Conservation (phyloP, 1,284 basidiomycete species). For the Phellopilus nigrolimitatus region DNA sequence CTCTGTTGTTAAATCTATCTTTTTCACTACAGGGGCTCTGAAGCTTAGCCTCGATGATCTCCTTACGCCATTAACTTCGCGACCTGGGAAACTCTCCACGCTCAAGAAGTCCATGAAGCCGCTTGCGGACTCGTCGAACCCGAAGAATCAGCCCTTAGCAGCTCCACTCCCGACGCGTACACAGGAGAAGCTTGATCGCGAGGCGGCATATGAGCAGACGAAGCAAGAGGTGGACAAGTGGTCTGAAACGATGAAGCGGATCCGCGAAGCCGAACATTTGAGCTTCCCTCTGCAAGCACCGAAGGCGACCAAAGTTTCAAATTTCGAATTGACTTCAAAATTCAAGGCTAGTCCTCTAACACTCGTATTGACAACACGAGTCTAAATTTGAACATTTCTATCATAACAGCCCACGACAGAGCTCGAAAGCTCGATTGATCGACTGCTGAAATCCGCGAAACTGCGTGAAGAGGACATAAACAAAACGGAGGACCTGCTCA, state of each 20-base stretch:
- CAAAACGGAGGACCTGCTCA: constrained; percentile 75
- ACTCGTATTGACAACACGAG: neutral
- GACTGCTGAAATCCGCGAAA: constrained; percentile 72
- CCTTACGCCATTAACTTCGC: constrained; percentile 57
- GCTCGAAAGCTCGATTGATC: constrained; percentile 75
- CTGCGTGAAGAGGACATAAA: constrained; percentile 76
- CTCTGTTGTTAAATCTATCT: constrained; percentile 3
- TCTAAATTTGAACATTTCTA: neutral
- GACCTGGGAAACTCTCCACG: constrained; percentile 54
- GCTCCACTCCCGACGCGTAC: constrained; percentile 85
- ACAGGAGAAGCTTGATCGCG: constrained; percentile 87
- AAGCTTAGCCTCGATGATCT: constrained; percentile 73
- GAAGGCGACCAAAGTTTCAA: constrained; percentile 56
- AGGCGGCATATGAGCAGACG: constrained; percentile 92
- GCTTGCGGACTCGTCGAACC: constrained; percentile 45
- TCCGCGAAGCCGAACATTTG: constrained; percentile 87
- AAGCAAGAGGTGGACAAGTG: constrained; percentile 93
- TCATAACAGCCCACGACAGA: constrained; percentile 61
- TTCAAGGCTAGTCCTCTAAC: constrained; percentile 56
- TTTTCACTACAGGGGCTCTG: constrained; percentile 35
- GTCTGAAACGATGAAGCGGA: constrained; percentile 85
- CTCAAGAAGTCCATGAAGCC: constrained; percentile 69
- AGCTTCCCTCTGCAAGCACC: constrained; percentile 86
- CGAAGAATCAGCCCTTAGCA: constrained; percentile 57
- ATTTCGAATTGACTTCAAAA: constrained; percentile 72